A percentile compares a stretch with the other conserved stretches of the same genome.
These are phyloP conservation scores for Moesziomyces sp. DNA, from an alignment of 1,284 basidiomycete genomes.

Conservation along the genomic window DNA sequence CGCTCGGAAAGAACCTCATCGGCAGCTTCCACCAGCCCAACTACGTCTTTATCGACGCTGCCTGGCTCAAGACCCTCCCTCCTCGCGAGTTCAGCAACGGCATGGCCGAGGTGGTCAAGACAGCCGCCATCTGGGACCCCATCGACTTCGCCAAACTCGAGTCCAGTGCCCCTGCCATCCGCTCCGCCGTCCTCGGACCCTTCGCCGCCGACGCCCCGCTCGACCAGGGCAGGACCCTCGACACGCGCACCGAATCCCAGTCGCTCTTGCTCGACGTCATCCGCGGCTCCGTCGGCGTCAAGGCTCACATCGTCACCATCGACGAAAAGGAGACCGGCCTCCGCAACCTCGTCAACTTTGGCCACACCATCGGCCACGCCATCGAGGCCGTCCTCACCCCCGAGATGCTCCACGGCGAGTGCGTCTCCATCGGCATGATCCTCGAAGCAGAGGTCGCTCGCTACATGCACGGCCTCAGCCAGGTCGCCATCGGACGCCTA, in stretches of 20 bases:
- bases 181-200: constrained; percentile 61
- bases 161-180: constrained; percentile 59
- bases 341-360: constrained; percentile 67
- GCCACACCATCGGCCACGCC: constrained; percentile 66
- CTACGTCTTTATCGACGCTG: constrained; percentile 96
- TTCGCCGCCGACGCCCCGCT: constrained; percentile 41
- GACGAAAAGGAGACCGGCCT: constrained; percentile 68
- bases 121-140: constrained; percentile 67
- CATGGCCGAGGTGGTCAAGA: constrained; percentile 94
- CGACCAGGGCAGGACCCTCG: constrained; percentile 59
- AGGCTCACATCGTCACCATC: constrained; percentile 66
- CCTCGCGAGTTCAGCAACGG: constrained; percentile 94
- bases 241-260: constrained; percentile 60
- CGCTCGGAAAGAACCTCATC: constrained; percentile 95
- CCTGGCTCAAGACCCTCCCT: constrained; percentile 93
- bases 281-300: constrained; percentile 66
- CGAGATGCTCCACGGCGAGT: constrained; percentile 66
- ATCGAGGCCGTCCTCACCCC: constrained; percentile 67
- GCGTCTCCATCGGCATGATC: constrained; percentile 66
- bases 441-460: constrained; percentile 66
- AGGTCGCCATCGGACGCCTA: constrained; percentile 64
- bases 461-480: constrained; percentile 59
- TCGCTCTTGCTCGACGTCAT: constrained; percentile 66
- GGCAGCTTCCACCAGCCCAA: constrained; percentile 98
- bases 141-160: constrained; percentile 67